Conservation (phyloP, 2,329 filamentous ascomycete genomes). For the Aspergillus piperis region DNA sequence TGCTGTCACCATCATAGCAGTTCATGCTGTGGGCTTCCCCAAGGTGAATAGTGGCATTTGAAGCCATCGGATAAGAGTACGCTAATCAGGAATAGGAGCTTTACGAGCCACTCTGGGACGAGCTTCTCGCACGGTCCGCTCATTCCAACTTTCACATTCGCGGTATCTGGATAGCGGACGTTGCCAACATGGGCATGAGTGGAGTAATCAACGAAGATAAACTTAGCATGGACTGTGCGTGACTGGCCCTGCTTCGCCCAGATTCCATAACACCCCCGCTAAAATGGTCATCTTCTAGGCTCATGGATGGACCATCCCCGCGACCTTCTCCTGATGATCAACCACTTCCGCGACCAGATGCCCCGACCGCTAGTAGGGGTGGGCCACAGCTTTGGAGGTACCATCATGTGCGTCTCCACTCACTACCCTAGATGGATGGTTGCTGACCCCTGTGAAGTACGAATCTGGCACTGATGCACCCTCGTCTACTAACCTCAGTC, state of each 20-base stretch:
- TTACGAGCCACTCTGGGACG: conserved; percentile 84
- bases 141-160: conserved; percentile 65
- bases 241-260: background rate
- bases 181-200: conserved; percentile 15
- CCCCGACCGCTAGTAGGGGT: conserved; percentile 11
- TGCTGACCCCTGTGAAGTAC: background rate
- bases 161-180: conserved; percentile 33
- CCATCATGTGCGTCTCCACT: conserved; percentile 35
- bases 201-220: conserved; percentile 15
- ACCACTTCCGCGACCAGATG: conserved; percentile 18
- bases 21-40: conserved; percentile 14
- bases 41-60: background rate
- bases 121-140: conserved; percentile 61
- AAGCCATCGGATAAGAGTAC: background rate
- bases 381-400: conserved; percentile 16
- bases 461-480: conserved; percentile 11
- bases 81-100: conserved; percentile 60
- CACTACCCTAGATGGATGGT: background rate
- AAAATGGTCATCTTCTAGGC: background rate
- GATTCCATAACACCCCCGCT: background rate
- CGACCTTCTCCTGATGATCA: conserved; percentile 15
- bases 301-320: conserved; percentile 16
- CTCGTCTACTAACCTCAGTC: conserved; percentile 8
- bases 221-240: conserved; percentile 14
- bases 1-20: conserved; percentile 13